These are phyloP conservation scores for Taphrina communis DNA, from an alignment of 1,139 yeast species.

Conservation along the genomic window DNA sequence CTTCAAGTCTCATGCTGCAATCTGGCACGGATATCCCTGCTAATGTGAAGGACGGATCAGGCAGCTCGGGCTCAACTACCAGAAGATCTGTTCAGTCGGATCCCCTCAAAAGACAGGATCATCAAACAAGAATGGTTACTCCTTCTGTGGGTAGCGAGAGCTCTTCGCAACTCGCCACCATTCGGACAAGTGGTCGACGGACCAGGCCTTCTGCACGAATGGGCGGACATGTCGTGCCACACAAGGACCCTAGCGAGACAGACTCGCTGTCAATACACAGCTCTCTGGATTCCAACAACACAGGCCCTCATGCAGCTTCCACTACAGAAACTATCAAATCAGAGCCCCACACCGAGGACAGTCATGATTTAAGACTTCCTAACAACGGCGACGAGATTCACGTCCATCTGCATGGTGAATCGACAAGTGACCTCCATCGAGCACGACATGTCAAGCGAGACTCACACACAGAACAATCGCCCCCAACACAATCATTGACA, in stretches of 20 bases:
- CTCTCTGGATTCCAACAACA: slow-evolving; percentile 7
- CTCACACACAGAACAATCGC: not conserved
- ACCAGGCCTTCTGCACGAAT: not conserved
- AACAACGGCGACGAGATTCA: not conserved
- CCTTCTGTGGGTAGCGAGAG: not conserved
- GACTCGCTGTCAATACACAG: slow-evolving; percentile 19
- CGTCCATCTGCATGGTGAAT: no score
- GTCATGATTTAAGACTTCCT: not conserved
- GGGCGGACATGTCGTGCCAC: not conserved
- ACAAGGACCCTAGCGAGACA: slow-evolving; percentile 11
- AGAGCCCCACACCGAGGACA: not conserved
- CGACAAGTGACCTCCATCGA: not conserved
- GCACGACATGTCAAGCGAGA: not conserved
- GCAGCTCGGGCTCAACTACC: not conserved
- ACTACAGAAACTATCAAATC: not conserved
- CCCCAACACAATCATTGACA: not conserved
- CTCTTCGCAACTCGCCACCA: not conserved
- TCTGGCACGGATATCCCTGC: not conserved
- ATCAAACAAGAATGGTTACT: not conserved
- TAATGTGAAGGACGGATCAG: not conserved
- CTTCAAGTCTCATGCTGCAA: not conserved
- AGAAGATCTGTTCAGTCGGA: not conserved
- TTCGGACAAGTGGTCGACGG: slow-evolving; percentile 15
- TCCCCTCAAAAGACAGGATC: not conserved
- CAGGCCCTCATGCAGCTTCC: not conserved